Percentiles rank a stretch among this genome's conserved stretches.
These are phyloP conservation scores for Pisolithus orientalis DNA, from an alignment of 768 basidiomycete genomes.

Conservation along the genomic window DNA sequence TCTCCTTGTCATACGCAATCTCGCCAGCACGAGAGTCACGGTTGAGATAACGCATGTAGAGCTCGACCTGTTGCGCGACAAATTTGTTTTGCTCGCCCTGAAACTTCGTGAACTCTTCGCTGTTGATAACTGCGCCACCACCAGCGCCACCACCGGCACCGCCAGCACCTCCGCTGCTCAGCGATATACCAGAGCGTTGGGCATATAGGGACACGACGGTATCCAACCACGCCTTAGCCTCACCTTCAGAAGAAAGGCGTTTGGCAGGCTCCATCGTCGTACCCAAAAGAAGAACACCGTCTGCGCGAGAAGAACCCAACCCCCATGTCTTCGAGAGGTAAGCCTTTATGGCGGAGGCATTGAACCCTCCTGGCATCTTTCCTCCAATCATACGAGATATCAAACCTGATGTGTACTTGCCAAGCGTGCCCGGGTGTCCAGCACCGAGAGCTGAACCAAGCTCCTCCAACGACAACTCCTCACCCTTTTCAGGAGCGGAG, in stretches of 20 bases:
- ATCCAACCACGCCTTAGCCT: conserved; percentile 94
- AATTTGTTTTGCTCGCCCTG: conserved; percentile 90
- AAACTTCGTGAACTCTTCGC: conserved; percentile 97
- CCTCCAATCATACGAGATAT: conserved; percentile 87
- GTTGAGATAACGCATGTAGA: conserved; percentile 95
- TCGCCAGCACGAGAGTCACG: conserved; percentile 92
- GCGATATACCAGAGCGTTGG: conserved; percentile 79
- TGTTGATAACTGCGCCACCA: conserved; percentile 90
- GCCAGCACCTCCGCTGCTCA: conserved; percentile 61
- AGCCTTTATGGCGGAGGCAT: conserved; percentile 82
- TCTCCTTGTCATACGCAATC: conserved; percentile 82
- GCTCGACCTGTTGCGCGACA: conserved; percentile 87
- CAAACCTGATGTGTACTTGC: conserved; percentile 89
- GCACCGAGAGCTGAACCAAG: conserved; percentile 78
- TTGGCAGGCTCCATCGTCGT: conserved; percentile 93
- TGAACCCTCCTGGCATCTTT: conserved; percentile 99
- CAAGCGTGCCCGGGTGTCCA: conserved; percentile 81
- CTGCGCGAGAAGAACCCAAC: conserved; percentile 83
- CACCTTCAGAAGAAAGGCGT: conserved; percentile 82
- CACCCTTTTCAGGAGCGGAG: conserved; percentile 95
- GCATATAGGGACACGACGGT: conserved; percentile 79
- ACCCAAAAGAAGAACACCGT: conserved; percentile 84
- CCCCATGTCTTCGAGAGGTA: conserved; percentile 94
- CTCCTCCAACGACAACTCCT: conserved; percentile 94
- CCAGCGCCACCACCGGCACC: conserved; percentile 52